Evolutionary conservation across 495 filamentous ascomycete species (phyloP), one percentile per base, ranked within the genome.

Genomic region (Thozetella sp.): DNA sequence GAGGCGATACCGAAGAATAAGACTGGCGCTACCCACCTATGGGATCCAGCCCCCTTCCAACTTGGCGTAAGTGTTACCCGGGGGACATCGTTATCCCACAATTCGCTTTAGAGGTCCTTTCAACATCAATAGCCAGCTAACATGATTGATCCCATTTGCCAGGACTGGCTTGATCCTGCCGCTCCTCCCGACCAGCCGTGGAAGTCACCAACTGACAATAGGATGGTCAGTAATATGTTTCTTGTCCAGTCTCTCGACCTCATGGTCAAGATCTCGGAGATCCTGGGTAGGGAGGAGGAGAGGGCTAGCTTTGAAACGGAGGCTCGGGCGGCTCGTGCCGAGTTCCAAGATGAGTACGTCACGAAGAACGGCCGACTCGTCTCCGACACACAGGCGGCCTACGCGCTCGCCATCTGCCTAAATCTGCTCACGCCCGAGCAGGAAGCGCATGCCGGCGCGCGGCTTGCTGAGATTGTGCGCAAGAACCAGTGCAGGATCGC

Each of bases 81-180:
- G n/a, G n/a, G n/a, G n/a, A n/a, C n/a, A n/a, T n/a, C n/a, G n/a
- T n/a, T n/a, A n/a, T n/a, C n/a, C n/a, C n/a, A n/a, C n/a, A n/a
- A n/a, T n/a, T n/a, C n/a, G n/a, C n/a, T n/a, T n/a, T n/a, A n/a
- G n/a, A n/a, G n/a, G n/a, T n/a, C n/a, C n/a, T n/a, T n/a, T n/a
- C n/a, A n/a, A n/a, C n/a, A n/a, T n/a, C n/a, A n/a, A n/a, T n/a
- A n/a, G n/a, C n/a, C n/a, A n/a, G n/a, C n/a, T n/a, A n/a, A n/a
- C n/a, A n/a, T n/a, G n/a, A n/a, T n/a, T n/a, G n/a, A n/a, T n/a
- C n/a, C 10, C 22, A 9, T 24, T 9, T 22, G 43, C 2, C 20
- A 50, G 3, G 79, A 82, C 62, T 83, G 79, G 79, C 72, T 82
- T 0, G 80, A 83, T 54, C 80, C 79, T 0, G 63, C 63, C 19